These are phyloP conservation scores for Leishmania braziliensis DNA, from an alignment of 208 protist genomes.

Conservation along the genomic window DNA sequence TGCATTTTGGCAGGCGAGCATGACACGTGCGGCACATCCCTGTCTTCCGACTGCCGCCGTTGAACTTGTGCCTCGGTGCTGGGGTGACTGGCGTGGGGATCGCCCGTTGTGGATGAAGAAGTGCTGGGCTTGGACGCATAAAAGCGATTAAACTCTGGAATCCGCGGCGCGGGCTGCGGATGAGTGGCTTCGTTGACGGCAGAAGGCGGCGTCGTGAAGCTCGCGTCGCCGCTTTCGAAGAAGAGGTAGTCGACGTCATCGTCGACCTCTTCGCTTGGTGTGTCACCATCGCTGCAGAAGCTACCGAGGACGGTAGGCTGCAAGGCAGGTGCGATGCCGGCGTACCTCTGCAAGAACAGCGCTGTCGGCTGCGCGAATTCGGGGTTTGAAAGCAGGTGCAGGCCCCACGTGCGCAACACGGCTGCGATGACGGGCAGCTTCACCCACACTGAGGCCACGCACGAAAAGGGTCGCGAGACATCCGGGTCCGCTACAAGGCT, in stretches of 20 bases:
- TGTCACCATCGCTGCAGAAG: slow-evolving; percentile 24
- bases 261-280: slow-evolving; percentile 22
- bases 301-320: slow-evolving; percentile 38
- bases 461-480: slow-evolving; percentile 40
- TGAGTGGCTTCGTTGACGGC: not conserved
- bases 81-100: not conserved
- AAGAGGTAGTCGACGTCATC: slow-evolving; percentile 26
- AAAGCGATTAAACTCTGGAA: slow-evolving; percentile 46
- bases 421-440: slow-evolving; percentile 48
- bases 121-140: slow-evolving; percentile 33
- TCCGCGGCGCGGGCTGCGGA: slow-evolving; percentile 23
- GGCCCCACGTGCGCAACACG: slow-evolving; percentile 60
- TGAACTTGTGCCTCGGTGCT: not conserved
- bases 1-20: slow-evolving; percentile 1
- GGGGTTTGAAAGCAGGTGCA: slow-evolving; percentile 66
- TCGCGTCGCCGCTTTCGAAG: slow-evolving; percentile 22
- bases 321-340: slow-evolving; percentile 61
- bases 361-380: slow-evolving; percentile 67
- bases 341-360: slow-evolving; percentile 70
- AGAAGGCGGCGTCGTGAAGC: not conserved
- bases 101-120: not conserved
- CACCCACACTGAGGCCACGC: slow-evolving; percentile 69
- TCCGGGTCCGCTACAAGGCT: slow-evolving; percentile 28
- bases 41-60: not conserved
- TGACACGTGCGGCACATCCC: slow-evolving; percentile 8